A percentile compares a stretch with the other conserved stretches of the same genome.
phyloP scores from a whole-genome alignment of 108 stramenopile genomes.

The Nannochloropsis oceanica region DNA sequence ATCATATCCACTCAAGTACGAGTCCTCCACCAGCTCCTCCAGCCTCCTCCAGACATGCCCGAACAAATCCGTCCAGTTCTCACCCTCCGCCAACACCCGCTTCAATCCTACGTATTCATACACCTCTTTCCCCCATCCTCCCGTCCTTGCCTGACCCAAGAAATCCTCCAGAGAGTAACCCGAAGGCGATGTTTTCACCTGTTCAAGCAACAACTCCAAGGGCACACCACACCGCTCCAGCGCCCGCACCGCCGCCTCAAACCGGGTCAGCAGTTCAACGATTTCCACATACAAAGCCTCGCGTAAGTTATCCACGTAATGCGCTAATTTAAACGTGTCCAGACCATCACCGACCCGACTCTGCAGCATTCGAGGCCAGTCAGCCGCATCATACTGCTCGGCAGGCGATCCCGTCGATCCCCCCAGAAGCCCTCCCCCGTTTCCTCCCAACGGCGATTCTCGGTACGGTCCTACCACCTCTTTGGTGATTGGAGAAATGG shows the following conservation, averaged over 20 bases:
- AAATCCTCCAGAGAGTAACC: neutral
- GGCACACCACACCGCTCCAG: neutral
- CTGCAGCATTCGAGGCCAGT: neutral
- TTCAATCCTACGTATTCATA: neutral
- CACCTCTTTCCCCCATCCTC: neutral
- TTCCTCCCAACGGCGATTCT: neutral
- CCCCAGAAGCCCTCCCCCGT: neutral
- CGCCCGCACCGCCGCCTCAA: neutral
- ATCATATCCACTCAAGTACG: neutral
- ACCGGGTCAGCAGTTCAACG: neutral
- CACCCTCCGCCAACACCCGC: neutral
- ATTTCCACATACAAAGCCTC: neutral
- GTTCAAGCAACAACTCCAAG: neutral
- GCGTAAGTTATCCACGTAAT: neutral
- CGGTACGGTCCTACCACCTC: neutral
- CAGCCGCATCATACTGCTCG: neutral
- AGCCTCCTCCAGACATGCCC: neutral
- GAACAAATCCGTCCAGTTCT: neutral
- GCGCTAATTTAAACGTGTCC: neutral
- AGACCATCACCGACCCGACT: neutral
- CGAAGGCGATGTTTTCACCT: neutral
- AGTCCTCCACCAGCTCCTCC: neutral
- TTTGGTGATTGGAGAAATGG: neutral
- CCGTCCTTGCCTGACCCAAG: neutral
- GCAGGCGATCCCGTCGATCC: neutral